phyloP scores from a whole-genome alignment of 176 grass and related monocot genomes.

The Oryza meridionalis region DNA sequence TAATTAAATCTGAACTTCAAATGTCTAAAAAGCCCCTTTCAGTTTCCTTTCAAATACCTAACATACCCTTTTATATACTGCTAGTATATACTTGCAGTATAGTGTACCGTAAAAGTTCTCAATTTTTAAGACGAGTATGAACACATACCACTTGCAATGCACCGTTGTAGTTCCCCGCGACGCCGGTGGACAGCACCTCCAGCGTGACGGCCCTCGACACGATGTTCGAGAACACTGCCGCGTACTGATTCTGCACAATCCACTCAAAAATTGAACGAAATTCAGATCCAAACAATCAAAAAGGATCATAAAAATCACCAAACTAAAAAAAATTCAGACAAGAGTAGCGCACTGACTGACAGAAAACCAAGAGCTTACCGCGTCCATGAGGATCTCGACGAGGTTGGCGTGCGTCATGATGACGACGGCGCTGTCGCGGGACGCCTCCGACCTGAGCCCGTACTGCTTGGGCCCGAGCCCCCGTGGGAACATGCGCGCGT shows the following conservation, averaged over 20 bases:
- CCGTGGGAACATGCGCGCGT: conserved; percentile 54
- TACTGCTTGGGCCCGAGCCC: conserved; percentile 72
- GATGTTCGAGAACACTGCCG: conserved; percentile 81
- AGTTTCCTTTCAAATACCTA: too few relatives aligned
- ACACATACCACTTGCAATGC: conserved; percentile 83
- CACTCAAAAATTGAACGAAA: background rate
- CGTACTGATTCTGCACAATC: conserved; percentile 74
- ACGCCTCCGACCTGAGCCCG: conserved; percentile 79
- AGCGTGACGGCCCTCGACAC: conserved; percentile 78
- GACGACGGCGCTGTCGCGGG: conserved; percentile 72
- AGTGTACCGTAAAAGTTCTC: too few relatives aligned
- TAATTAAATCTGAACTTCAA: too few relatives aligned
- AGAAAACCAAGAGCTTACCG: conserved; percentile 45
- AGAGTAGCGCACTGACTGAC: background rate
- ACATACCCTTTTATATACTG: too few relatives aligned
- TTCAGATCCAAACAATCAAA: background rate
- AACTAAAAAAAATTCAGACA: background rate
- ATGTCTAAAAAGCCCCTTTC: too few relatives aligned
- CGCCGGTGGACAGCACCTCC: conserved; percentile 90
- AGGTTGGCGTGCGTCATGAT: conserved; percentile 97
- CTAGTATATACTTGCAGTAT: too few relatives aligned
- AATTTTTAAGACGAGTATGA: too few relatives aligned
- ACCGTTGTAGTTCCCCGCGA: conserved; percentile 88
- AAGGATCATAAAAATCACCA: too few relatives aligned
- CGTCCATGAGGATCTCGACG: conserved; percentile 98